These are phyloP conservation scores for Digitaria exilis DNA, from an alignment of 202 grass and related monocot species.

Conservation along the genomic window DNA sequence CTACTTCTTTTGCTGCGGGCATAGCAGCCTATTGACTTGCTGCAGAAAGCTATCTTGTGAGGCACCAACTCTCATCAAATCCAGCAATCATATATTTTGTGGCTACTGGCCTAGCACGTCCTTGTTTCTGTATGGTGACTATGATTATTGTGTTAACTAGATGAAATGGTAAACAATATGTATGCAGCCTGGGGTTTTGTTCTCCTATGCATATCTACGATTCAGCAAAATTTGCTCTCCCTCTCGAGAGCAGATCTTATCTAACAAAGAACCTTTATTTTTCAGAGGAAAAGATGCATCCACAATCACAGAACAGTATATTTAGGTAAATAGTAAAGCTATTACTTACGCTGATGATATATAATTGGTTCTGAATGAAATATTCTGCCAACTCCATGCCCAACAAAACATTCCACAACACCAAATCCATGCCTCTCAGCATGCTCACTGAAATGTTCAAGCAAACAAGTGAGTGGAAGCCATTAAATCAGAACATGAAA, in stretches of 20 bases:
- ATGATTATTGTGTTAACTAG: neutral
- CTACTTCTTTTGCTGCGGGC: neutral
- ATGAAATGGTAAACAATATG: neutral
- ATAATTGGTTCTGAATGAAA: constrained; percentile 95
- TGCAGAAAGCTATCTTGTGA: neutral
- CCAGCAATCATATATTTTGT: neutral
- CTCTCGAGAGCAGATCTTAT: neutral
- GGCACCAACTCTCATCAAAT: neutral
- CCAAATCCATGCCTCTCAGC: constrained; percentile 72
- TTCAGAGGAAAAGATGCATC: neutral
- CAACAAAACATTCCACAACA: constrained; percentile 88
- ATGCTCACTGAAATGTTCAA: constrained; percentile 66
- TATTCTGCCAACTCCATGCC: constrained; percentile 81
- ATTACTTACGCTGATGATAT: constrained; percentile 80
- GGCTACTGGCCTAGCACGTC: neutral
- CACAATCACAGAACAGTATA: neutral
- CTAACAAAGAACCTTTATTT: neutral
- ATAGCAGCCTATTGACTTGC: neutral
- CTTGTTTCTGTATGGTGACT: neutral
- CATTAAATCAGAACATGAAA: neutral
- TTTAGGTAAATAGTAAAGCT: neutral
- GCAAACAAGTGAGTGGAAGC: neutral
- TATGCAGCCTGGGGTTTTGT: neutral
- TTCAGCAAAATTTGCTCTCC: neutral
- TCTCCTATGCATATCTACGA: neutral